Base-by-base conservation (phyloP, 257 asterid genomes). In the Nicotiana benthamiana region DNA sequence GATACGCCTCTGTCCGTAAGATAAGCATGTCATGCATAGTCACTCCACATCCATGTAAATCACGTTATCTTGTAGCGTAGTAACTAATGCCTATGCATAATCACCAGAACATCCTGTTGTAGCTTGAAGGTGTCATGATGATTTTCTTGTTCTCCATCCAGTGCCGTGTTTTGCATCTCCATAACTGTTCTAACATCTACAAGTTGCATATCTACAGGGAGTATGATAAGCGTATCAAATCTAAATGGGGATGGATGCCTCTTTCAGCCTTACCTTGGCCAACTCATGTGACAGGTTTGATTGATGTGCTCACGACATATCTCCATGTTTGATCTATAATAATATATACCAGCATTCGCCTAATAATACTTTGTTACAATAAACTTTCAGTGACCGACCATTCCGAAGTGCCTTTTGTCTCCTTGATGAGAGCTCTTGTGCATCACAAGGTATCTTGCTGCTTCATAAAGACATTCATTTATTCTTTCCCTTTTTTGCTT, bases 391-490 rank as follows among this genome's bases (percentile, higher is more conserved):
- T 79, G 82, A 89, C 94, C 20, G 86, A 83, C 46, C 81, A 87
- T 84, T 88, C 87, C 5, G 77, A 81, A 20, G 90, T 84, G 74
- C 91, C 93, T 67, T 89, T 88, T 68, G 90, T 87, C 56, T 89
- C 96, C 77, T 83, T 94, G 89, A 91, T 91, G 97, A 80, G 90
- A 86, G 88, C 91, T 66, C 92, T 94, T 66, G 86, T 90, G 51
- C 74, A 90, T 82, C 82, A 90, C 16, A 87, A 93, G 97, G 98
- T 93, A 87, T 72, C 64, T 48, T 2, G 5, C 79, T 75, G 56
- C 79, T 75, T 59, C 28, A 1, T 59, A 7, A 59, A 20, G 28
- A 20, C 24, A 6, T 59, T 20, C 26, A 20, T 20, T 59, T 59
- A 13, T 59, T 20, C 28, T 59, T 59, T 20, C 3, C 12, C 28